Base-by-base conservation (phyloP, 352 stramenopile genomes). In the Halophytophthora polymorphica region DNA sequence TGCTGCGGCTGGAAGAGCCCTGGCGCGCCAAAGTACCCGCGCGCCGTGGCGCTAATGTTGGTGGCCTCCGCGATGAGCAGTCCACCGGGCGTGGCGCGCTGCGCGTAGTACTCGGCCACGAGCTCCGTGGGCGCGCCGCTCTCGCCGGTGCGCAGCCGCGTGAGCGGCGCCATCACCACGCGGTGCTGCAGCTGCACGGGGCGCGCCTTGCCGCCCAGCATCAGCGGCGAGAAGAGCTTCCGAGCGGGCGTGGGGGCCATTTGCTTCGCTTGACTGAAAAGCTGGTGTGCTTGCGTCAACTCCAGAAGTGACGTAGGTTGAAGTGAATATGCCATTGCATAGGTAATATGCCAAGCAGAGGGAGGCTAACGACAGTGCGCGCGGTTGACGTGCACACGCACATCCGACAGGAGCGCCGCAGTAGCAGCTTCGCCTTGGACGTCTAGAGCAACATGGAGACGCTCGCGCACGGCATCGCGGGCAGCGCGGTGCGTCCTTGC, bases 381-480 rank as follows among this genome's bases (percentile, higher is more conserved):
- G n/a, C n/a, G n/a, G n/a, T n/a, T n/a, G n/a, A n/a, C n/a, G n/a
- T n/a, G n/a, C n/a, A n/a, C n/a, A n/a, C n/a, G n/a, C n/a, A n/a
- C n/a, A n/a, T n/a, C n/a, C n/a, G n/a, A n/a, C n/a, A n/a, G n/a
- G n/a, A n/a, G n/a, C n/a, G n/a, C n/a, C n/a, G n/a, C n/a, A n/a
- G n/a, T n/a, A n/a, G n/a, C n/a, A n/a, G n/a, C n/a, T n/a, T n/a
- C n/a, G n/a, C n/a, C n/a, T n/a, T n/a, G n/a, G n/a, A n/a, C n/a
- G n/a, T n/a, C n/a, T n/a, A n/a, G n/a, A 56, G 39, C 52, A 47
- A 17, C 19, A 87, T 87, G 76, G 77, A 88, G 61, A 86, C 77
- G 17, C 58, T 88, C 34, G 71, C 72, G 52, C 77, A 88, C 45
- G 77, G 73, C 34, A 76, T 86, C 58, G 77, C 77, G 15, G 78